Evolutionary conservation across 352 stramenopile genomes (phyloP), one percentile per base, ranked within the genome.

Genomic region (Phytophthora tubulina): DNA sequence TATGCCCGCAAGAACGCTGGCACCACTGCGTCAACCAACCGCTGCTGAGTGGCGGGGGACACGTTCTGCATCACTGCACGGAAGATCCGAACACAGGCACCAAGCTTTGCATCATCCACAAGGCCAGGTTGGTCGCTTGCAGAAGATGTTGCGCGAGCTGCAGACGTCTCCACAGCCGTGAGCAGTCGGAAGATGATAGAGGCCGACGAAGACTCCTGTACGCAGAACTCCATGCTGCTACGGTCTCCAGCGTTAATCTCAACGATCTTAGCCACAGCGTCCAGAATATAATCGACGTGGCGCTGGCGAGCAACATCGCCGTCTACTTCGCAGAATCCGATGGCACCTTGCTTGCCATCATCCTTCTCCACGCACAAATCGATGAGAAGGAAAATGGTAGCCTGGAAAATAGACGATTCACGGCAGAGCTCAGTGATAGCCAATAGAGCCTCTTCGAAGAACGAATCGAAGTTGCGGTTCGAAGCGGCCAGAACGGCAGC

Each of bases 191-290:
- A 87, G n/a, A 91, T 78, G 49, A 93, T 87, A 7, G 76, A 81
- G n/a, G 60, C 67, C 21, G 55, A 74, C 3, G 67, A 73, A 36
- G 86, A 75, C 31, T 59, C 64, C 17, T 82, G 72, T 7, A 91
- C 84, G 33, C 87, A 95, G 60, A 94, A 95, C 59, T 94, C 85
- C 89, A 96, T 96, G 68, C 80, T 93, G 51, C 78, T 80, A 33
- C 80, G 81, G 41, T 92, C 84, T 3, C 83, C 79, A 4, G 82
- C 82, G 55, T 94, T 95, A 33, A 91, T 82, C 63, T 92, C 86
- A 15, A 96, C 80, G 35, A 94, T 96, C 72, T 90, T 89, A 17
- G 89, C 89, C 30, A 95, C 84, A 1, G 89, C 89, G 30, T 90
- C 75, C 5, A 95, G 73, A 10, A 93, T 81, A 8, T 58, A 78